Base-by-base conservation (phyloP, 2,329 filamentous ascomycete species). In the Talaromyces sp. region DNA sequence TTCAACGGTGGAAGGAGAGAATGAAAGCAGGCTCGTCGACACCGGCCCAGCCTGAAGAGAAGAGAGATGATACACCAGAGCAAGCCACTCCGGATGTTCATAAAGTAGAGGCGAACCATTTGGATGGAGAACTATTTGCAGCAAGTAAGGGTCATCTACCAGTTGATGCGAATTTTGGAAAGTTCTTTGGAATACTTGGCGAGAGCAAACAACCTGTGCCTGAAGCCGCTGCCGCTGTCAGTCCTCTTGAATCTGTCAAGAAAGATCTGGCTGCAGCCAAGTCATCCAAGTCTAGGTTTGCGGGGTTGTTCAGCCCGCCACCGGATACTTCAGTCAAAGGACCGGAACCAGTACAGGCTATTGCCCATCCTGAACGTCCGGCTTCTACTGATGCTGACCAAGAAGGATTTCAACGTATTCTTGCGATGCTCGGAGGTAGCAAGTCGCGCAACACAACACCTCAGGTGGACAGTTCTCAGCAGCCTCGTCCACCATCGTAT, bases 1-100 rank as follows among this genome's bases (percentile, higher is more conserved):
- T 97, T 77, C 90, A 96, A 79, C 91, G 91, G 70, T 97, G 94
- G 88, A 97, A 97, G 84, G 92, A 96, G 71, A 86, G 85, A 69
- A 96, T 96, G 92, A 94, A 91, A 77, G 88, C 88, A 45, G 85
- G 86, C 68, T 86, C 77, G 60, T 69, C 72, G n/a, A 69, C 71
- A 31, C 68, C 69, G 51, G 67, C 68, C 47, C 70, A 79, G 58
- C 68, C 76, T 10, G 77, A 77, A 59, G 79, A 83, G 65, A 83
- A 82, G 71, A 82, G 79, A 68, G 79, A 81, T 56, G 68, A 61
- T n/a, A 66, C 67, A 3, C 65, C 63, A 17, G 75, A 75, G 60
- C 63, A 70, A n/a, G 47, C 68, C 51, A 61, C 67, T 27, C 60
- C 64, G 22, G 53, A 69, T 45, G 25, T 63, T 15, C 79, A 58